Conservation (phyloP, 2,329 filamentous ascomycete species). For the Plectosphaerella cucumerina region DNA sequence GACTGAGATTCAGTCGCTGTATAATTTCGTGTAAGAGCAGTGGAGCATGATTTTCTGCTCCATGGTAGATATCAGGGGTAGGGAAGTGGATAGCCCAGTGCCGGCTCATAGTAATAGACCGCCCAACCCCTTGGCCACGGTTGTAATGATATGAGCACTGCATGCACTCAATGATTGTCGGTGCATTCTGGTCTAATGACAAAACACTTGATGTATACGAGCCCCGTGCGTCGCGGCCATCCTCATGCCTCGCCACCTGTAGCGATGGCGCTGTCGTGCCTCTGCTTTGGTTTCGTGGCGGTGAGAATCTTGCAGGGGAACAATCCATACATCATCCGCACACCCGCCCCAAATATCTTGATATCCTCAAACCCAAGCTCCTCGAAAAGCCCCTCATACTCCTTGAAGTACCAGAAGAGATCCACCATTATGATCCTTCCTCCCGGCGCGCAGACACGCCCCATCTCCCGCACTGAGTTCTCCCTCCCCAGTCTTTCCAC, state of each 20-base stretch:
- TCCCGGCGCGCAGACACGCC: slow-evolving; percentile 8
- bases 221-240: too few relatives aligned
- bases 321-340: slow-evolving; percentile 9
- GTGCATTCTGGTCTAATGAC: too few relatives aligned
- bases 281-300: slow-evolving; percentile 7
- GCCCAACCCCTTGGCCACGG: too few relatives aligned
- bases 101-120: too few relatives aligned
- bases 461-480: slow-evolving; percentile 9
- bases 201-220: too few relatives aligned
- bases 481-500: slow-evolving; percentile 3
- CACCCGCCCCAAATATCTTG: slow-evolving; percentile 5
- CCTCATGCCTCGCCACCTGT: too few relatives aligned
- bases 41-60: too few relatives aligned
- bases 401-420: slow-evolving; percentile 9
- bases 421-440: slow-evolving; percentile 9
- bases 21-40: neutral
- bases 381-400: slow-evolving; percentile 6
- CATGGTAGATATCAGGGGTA: too few relatives aligned
- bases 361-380: slow-evolving; percentile 8
- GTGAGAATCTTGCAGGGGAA: slow-evolving; percentile 11
- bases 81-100: too few relatives aligned
- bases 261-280: too few relatives aligned
- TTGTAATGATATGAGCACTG: too few relatives aligned
- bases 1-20: slow-evolving; percentile 16
- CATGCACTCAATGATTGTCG: too few relatives aligned